Base-by-base conservation (phyloP, 768 basidiomycete genomes). In the Boletus subcaerulescens region DNA sequence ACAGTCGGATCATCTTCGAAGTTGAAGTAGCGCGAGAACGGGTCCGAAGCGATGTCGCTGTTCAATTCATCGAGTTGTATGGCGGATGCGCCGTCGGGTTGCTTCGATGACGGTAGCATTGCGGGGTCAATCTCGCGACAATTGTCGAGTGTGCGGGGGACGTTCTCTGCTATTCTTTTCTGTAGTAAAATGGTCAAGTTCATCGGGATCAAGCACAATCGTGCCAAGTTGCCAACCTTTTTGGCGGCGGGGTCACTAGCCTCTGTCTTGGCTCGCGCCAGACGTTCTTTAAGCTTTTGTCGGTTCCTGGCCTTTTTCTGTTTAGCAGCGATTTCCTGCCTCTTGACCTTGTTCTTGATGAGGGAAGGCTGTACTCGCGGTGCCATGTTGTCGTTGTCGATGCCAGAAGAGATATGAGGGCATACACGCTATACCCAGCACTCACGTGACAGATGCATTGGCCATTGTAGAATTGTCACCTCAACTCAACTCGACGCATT, bases 131-230 rank as follows among this genome's bases (percentile, higher is more conserved):
- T 89, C 70, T 95, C 88, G 57, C 95, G 85, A 56, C 85, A 89
- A 68, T 98, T 98, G 67, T 99, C 97, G 22, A 98, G 82, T 0
- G 97, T 99, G 43, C 82, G 81, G 1, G 95, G 95, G 11, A 95
- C 79, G 76, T 97, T 97, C 63, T 89, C 83, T 7, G 82, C 80
- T 22, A 91, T 73, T 53, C 94, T 85, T 85, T 86, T 87, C 93
- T 95, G 54, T 45, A 91, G 49, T 20, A 20, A 42, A 39, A 48
- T 56, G 32, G 31, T 29, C 15, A 36, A 39, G 32, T 46, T 24
- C 5, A 31, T 50, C 40, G 14, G 35, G 22, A 48, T 39, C n/a
- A 32, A 31, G n/a, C 44, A 43, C n/a, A 45, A 50, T 39, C 26
- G 35, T 8, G 61, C 80, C 26, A 47, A 91, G 92, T 76, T 7